These are phyloP conservation scores for Phyllosticta citriasiana DNA, from an alignment of 2,329 filamentous ascomycete genomes.

Conservation along the genomic window DNA sequence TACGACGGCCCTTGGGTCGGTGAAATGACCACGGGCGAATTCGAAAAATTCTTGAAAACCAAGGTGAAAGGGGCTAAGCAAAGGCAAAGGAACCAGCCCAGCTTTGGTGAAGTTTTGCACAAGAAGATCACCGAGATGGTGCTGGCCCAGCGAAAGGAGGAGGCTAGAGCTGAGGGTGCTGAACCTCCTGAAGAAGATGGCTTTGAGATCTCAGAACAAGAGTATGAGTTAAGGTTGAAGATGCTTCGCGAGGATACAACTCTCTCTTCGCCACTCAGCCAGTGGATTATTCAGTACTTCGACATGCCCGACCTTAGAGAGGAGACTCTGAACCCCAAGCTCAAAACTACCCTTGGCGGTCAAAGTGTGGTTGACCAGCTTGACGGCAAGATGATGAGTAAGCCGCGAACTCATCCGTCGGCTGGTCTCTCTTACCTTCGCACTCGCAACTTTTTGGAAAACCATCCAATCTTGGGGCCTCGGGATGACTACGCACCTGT, in stretches of 20 bases:
- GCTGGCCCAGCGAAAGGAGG: background rate
- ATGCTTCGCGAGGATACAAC: conserved; percentile 37
- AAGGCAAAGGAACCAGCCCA: too few relatives aligned
- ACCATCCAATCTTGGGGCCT: conserved; percentile 52
- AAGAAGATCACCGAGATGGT: background rate
- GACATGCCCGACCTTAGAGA: conserved; percentile 39
- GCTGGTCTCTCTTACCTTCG: conserved; percentile 54
- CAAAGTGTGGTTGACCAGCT: background rate
- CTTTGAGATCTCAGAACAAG: conserved; percentile 17
- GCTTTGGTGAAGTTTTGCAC: conserved; percentile 21
- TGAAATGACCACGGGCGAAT: conserved; percentile 41
- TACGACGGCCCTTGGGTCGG: conserved; percentile 50
- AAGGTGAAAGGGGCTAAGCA: background rate
- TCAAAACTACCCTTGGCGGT: too few relatives aligned
- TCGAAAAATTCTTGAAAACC: conserved; percentile 19
- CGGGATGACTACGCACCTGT: conserved; percentile 44
- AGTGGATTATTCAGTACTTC: conserved; percentile 44
- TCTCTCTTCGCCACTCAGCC: conserved; percentile 43
- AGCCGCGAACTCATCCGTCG: conserved; percentile 54
- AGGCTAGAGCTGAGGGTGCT: background rate
- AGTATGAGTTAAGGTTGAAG: conserved; percentile 23
- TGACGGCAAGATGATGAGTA: background rate
- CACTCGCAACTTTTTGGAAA: conserved; percentile 44
- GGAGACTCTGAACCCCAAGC: conserved; percentile 11
- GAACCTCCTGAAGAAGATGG: conserved; percentile 16